Base-by-base conservation (phyloP, 208 protist species). In the Leishmania guyanensis region DNA sequence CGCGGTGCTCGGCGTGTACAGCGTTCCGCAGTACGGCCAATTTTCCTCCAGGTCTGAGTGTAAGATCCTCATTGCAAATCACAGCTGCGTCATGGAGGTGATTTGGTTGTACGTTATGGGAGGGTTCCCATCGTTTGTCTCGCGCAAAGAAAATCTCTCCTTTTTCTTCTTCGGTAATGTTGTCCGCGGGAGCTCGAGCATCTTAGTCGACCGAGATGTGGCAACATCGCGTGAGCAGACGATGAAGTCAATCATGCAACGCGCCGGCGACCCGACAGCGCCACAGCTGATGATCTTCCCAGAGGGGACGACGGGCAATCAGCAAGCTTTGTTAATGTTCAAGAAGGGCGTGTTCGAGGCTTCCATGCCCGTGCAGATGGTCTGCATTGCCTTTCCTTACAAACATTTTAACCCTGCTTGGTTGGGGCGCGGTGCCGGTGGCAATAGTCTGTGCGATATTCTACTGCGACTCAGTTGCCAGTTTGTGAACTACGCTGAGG, bases 401-500 rank as follows among this genome's bases (percentile, higher is more conserved):
- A 87, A 89, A 77, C 91, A 97, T 77, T 98, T 97, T 85, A 97
- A 97, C 79, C 89, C 95, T 12, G 90, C 89, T 1, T 98, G 95
- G 95, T 96, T 89, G 26, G 94, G 94, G 22, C 80, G 90, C 9
- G 80, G 75, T 22, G 88, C 88, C 68, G 95, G 93, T 69, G 93
- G 95, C 69, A 96, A 95, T 76, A 87, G 79, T 70, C 51, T 92
- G 10, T 74, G 33, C 58, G 93, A 97, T 78, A 78, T 98, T 43
- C 4, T 95, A n/a, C 43, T 96, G 64, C 89, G 95, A 1, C 71
- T 92, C 6, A 86, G 92, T 48, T 96, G 84, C 77, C 95, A 98
- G 86, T 96, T 98, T 80, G 89, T 97, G 17, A 97, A 92, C 73
- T 85, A 90, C 73, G 84, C 91, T 14, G 93, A 98, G 81, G 81